Percentiles rank a stretch among this genome's conserved stretches.
These are phyloP conservation scores for Russula vinacea DNA, from an alignment of 768 basidiomycete species.

Conservation along the genomic window DNA sequence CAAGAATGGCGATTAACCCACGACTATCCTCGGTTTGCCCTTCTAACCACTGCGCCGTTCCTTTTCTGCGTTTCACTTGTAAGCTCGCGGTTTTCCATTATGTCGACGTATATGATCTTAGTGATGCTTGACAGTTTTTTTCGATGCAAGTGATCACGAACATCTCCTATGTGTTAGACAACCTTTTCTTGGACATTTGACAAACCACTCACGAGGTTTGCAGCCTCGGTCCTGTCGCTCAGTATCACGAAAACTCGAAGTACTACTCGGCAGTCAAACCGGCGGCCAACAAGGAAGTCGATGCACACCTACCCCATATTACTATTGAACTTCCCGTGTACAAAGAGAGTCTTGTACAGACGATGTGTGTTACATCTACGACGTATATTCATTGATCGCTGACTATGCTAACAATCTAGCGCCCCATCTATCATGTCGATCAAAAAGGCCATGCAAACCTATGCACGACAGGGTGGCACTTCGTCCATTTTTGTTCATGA, in stretches of 20 bases:
- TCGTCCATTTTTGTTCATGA: constrained; percentile 79
- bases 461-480: constrained; percentile 84
- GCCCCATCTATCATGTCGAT: constrained; percentile 70
- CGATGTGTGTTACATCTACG: constrained; percentile 55
- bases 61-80: constrained; percentile 75
- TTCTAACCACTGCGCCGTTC: constrained; percentile 64
- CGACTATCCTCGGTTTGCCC: constrained; percentile 57
- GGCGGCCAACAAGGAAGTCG: constrained; percentile 57
- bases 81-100: constrained; percentile 33
- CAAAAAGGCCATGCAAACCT: constrained; percentile 88
- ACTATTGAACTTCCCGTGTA: constrained; percentile 86
- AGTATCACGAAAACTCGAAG: constrained; percentile 78
- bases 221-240: constrained; percentile 79
- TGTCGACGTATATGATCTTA: constrained; percentile 1
- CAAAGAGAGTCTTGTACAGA: constrained; percentile 78
- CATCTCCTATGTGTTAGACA: constrained; percentile 58
- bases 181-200: constrained; percentile 10
- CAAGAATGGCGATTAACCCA: constrained; percentile 69
- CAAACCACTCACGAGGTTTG: constrained; percentile 9
- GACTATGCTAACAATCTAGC: constrained; percentile 38
- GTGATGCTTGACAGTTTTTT: constrained; percentile 54
- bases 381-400: not conserved
- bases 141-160: constrained; percentile 64
- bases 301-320: constrained; percentile 65
- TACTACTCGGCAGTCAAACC: constrained; percentile 76